Evolutionary conservation across 768 basidiomycete genomes (phyloP).

Genomic region (Russula foetens): DNA sequence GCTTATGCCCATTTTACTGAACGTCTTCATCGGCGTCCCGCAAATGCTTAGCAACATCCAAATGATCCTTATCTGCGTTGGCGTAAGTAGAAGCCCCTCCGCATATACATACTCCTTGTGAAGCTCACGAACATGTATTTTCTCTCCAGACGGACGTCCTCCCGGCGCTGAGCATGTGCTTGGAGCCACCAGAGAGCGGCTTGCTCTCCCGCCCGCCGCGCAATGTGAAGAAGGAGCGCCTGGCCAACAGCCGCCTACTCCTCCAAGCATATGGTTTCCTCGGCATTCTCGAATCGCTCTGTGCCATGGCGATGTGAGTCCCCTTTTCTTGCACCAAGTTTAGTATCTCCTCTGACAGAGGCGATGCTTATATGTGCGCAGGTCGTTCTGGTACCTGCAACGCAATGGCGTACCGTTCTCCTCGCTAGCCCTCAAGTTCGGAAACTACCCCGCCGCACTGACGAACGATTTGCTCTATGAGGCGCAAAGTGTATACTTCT

Average conservation of each 20-base stretch:
- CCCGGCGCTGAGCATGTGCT: constrained; percentile 45
- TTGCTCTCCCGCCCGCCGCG: constrained; percentile 48
- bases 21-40: constrained; percentile 37
- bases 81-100: constrained; percentile 5
- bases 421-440: constrained; percentile 38
- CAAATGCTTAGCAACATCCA: constrained; percentile 36
- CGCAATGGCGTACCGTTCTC: constrained; percentile 41
- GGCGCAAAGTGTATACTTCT: constrained; percentile 47
- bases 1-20: constrained; percentile 50
- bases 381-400: constrained; percentile 39
- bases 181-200: constrained; percentile 55
- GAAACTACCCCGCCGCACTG: constrained; percentile 32
- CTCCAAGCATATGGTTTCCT: constrained; percentile 52
- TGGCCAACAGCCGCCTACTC: constrained; percentile 46
- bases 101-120: too few species aligned
- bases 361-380: background rate
- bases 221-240: constrained; percentile 45
- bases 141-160: constrained; percentile 42
- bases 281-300: constrained; percentile 39
- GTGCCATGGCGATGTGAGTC: constrained; percentile 40
- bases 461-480: constrained; percentile 34
- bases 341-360: background rate
- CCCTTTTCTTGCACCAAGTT: background rate
- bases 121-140: background rate
- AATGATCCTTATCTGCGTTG: constrained; percentile 46